Percentiles rank a stretch among this genome's conserved stretches.
Conservation (phyloP, 116 monocot genomes). For the Zostera marina region DNA sequence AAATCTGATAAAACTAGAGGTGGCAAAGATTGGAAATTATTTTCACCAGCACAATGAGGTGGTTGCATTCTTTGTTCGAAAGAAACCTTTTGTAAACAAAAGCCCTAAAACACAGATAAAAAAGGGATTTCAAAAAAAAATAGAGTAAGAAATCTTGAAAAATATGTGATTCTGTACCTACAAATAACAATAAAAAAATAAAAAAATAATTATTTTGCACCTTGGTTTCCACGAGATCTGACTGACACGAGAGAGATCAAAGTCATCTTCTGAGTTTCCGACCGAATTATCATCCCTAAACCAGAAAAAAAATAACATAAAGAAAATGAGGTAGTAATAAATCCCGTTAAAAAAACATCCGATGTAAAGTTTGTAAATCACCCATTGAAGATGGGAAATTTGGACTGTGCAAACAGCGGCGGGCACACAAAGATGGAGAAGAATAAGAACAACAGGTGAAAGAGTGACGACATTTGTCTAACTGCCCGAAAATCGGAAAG, state of each 20-base stretch:
- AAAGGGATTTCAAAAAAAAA: not conserved
- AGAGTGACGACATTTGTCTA: not conserved
- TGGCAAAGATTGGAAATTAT: not conserved
- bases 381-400: not conserved
- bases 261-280: not conserved
- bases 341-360: not conserved
- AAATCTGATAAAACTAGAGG: no score
- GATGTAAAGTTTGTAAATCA: not conserved
- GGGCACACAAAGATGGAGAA: not conserved
- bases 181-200: no score
- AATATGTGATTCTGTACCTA: not conserved
- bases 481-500: not conserved
- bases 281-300: not conserved
- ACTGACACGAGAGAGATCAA: constrained; percentile 47
- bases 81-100: constrained; percentile 72
- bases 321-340: not conserved
- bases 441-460: not conserved
- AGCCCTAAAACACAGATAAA: constrained; percentile 26
- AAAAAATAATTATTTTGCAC: no score
- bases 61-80: constrained; percentile 33
- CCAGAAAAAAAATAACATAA: not conserved
- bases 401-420: not conserved
- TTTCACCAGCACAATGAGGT: constrained; percentile 36
- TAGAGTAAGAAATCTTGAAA: not conserved
- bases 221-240: constrained; percentile 77